phyloP scores from a whole-genome alignment of 2,329 filamentous ascomycete species.

The Macroventuria anomochaeta region DNA sequence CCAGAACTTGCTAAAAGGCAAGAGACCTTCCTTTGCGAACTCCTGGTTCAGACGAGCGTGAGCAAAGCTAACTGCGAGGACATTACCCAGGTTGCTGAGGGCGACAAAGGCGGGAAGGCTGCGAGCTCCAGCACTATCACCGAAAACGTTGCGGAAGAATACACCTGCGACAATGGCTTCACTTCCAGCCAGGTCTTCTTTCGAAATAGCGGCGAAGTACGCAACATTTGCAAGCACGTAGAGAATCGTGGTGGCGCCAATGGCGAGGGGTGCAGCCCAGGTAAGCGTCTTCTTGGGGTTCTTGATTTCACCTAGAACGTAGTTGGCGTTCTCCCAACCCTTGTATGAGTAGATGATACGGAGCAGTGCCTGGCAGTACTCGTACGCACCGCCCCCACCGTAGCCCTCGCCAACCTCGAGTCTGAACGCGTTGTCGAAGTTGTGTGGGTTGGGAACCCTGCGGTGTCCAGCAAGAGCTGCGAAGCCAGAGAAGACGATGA shows the following conservation, averaged over 20 bases:
- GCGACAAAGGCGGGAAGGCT: conserved; percentile 61
- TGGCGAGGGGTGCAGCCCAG: conserved; percentile 64
- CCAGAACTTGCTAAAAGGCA: conserved; percentile 71
- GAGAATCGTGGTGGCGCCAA: conserved; percentile 64
- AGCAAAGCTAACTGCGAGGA: conserved; percentile 66
- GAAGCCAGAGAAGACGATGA: conserved; percentile 66
- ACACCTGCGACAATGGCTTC: conserved; percentile 66
- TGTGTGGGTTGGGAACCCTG: conserved; percentile 57
- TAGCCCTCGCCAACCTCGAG: conserved; percentile 47
- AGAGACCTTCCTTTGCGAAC: conserved; percentile 71
- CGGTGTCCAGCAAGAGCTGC: conserved; percentile 44
- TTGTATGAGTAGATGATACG: conserved; percentile 68
- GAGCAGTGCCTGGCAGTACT: conserved; percentile 64
- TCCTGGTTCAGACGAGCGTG: conserved; percentile 68
- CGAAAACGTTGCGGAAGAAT: conserved; percentile 69
- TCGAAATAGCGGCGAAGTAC: conserved; percentile 69
- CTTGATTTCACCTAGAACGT: conserved; percentile 65
- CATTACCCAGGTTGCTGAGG: conserved; percentile 67
- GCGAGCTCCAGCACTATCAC: conserved; percentile 57
- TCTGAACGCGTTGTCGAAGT: conserved; percentile 65
- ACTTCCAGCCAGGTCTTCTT: conserved; percentile 62
- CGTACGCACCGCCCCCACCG: conserved; percentile 44
- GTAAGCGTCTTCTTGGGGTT: conserved; percentile 62
- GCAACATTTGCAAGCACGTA: conserved; percentile 70
- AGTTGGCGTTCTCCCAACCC: conserved; percentile 70